Base-by-base conservation (phyloP, 768 basidiomycete genomes). In the Russula brevipes region DNA sequence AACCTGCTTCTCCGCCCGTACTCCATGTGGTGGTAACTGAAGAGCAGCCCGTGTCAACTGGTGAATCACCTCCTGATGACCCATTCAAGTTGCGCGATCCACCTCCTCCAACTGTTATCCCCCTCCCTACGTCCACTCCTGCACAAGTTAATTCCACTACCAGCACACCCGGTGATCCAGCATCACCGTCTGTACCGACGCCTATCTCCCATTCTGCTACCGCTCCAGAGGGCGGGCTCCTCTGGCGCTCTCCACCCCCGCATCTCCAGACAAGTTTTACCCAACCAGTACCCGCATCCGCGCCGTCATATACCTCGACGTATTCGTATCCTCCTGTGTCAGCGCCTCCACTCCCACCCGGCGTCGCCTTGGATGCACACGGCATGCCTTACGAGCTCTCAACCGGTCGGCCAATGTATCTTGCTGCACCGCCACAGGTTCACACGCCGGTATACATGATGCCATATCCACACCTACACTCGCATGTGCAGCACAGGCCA, bases 371-470 rank as follows among this genome's bases (percentile, higher is more conserved):
- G 70, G 85, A 85, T 66, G 82, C 85, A 58, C 85, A 88, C 63
- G 91, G 91, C 38, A 80, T 90, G 76, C 79, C 89, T n/a, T 92
- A 86, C 70, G 91, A 93, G 73, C 71, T 91, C 56, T 85, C 89
- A 14, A 91, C 89, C 5, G 91, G 91, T 45, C 89, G 88, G 44
- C 83, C 89, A 11, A 85, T 93, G 39, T 87, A 87, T 69, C 78
- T 92, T 35, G 82, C 85, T 65, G 74, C 73, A 11, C 59, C 67
- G 6, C 42, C 61, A 17, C 66, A 65, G 38, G 54, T 67, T 33
- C 57, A 46, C 2, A 67, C 80, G n/a, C 78, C 81, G 12, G 81
- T 84, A 19, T 77, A 80, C 3, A 78, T 80, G 35, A 80, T 88
- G 77, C 77, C 84, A 14, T 88, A 84, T 33, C 82, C 85, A 44